Evolutionary conservation across 1,284 basidiomycete genomes (phyloP).

Genomic region (Athelia psychrophila): DNA sequence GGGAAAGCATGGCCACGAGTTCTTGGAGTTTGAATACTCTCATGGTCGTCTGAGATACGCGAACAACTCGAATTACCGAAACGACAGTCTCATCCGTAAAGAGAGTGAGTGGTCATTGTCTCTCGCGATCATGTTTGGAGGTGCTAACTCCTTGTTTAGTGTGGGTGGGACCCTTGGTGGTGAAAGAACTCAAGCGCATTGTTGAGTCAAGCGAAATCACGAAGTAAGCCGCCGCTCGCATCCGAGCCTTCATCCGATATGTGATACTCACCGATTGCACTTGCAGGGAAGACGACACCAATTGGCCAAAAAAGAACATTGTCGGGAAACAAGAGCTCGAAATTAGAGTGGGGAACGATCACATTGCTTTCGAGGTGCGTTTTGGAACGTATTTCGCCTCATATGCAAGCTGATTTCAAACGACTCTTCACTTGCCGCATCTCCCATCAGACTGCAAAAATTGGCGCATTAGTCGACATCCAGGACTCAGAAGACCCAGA

Average conservation of each 20-base stretch:
- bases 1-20: constrained; percentile 96
- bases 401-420: no score
- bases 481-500: constrained; percentile 98
- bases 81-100: constrained; percentile 96
- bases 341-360: constrained; percentile 90
- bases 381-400: no score
- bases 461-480: constrained; percentile 94
- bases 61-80: constrained; percentile 99
- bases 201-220: constrained; percentile 95
- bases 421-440: not conserved
- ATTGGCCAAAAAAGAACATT: constrained; percentile 99
- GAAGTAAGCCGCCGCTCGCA: constrained; percentile 52
- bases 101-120: constrained; percentile 77
- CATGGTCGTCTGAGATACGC: constrained; percentile 96
- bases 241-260: constrained; percentile 1
- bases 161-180: constrained; percentile 90
- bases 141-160: constrained; percentile 47
- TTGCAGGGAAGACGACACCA: constrained; percentile 91
- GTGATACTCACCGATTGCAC: no score
- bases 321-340: constrained; percentile 98
- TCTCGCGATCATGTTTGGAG: not conserved
- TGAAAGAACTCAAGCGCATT: constrained; percentile 92
- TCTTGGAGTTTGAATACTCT: constrained; percentile 98
- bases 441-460: constrained; percentile 85
- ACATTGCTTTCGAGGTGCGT: constrained; percentile 95